Conservation (phyloP, 495 filamentous ascomycete genomes). For the Neurospora sp. region DNA sequence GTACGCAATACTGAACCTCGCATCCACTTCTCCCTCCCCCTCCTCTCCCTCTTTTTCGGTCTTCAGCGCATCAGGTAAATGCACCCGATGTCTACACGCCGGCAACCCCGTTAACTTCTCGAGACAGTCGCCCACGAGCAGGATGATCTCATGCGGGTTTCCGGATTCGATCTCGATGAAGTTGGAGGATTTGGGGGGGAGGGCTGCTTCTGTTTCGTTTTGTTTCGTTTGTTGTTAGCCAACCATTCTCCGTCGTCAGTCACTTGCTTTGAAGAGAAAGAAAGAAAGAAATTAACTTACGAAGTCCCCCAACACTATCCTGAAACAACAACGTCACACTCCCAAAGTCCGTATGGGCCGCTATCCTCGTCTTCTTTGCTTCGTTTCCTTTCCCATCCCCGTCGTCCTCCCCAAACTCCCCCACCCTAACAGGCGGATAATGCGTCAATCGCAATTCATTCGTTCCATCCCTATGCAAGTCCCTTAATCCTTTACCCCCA, state of each 20-base stretch:
- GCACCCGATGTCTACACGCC: neutral
- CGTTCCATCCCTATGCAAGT: neutral
- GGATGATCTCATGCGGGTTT: neutral
- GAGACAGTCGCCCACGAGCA: neutral
- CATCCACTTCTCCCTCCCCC: neutral
- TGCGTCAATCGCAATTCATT: neutral
- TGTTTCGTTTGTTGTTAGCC: too few relatives aligned
- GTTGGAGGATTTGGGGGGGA: neutral
- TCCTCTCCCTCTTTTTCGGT: neutral
- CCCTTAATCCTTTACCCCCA: too few relatives aligned
- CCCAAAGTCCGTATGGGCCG: neutral
- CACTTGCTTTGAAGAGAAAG: too few relatives aligned
- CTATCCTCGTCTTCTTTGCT: neutral
- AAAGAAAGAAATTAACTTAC: neutral
- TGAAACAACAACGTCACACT: neutral
- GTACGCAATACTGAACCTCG: neutral
- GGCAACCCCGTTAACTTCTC: neutral
- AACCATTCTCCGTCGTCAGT: too few relatives aligned
- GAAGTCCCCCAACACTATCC: neutral
- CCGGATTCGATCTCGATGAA: neutral
- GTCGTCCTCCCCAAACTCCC: neutral
- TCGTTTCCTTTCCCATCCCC: neutral
- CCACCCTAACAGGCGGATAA: neutral
- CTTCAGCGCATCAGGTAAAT: neutral
- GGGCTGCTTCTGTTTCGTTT: neutral